Evolutionary conservation across 768 basidiomycete genomes (phyloP).

Genomic region (Gymnopilus dilepis): DNA sequence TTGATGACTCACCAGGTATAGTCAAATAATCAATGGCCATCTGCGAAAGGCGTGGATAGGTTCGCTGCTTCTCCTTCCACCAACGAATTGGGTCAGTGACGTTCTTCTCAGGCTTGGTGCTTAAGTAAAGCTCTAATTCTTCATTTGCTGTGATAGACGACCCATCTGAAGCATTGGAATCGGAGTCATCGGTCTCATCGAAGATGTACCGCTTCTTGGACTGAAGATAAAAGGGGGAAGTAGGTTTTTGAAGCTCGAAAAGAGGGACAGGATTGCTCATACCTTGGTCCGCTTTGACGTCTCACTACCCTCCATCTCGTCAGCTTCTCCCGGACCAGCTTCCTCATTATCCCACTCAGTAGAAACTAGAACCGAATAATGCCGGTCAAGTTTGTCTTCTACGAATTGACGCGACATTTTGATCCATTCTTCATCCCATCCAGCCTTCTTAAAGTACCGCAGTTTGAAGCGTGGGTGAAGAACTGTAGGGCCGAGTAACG

Average conservation of each 20-base stretch:
- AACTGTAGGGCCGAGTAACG: constrained; percentile 21
- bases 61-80: not conserved
- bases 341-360: no score
- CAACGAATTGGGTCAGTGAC: not conserved
- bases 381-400: not conserved
- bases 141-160: no score
- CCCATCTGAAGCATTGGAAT: no score
- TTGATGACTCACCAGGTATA: not conserved
- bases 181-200: not conserved
- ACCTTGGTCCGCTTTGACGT: no score
- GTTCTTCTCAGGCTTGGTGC: no score
- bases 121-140: no score
- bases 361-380: not conserved
- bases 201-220: no score
- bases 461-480: constrained; percentile 35
- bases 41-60: not conserved
- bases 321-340: no score
- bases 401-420: constrained; percentile 14
- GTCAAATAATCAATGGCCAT: not conserved
- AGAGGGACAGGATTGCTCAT: no score
- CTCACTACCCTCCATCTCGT: no score
- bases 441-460: constrained; percentile 29
- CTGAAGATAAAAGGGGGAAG: no score
- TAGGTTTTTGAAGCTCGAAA: no score
- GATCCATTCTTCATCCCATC: constrained; percentile 30